Percentiles rank a stretch among this genome's conserved stretches.
Evolutionary conservation across 2,329 filamentous ascomycete genomes (phyloP).

Genomic region (Beauveria varroae): DNA sequence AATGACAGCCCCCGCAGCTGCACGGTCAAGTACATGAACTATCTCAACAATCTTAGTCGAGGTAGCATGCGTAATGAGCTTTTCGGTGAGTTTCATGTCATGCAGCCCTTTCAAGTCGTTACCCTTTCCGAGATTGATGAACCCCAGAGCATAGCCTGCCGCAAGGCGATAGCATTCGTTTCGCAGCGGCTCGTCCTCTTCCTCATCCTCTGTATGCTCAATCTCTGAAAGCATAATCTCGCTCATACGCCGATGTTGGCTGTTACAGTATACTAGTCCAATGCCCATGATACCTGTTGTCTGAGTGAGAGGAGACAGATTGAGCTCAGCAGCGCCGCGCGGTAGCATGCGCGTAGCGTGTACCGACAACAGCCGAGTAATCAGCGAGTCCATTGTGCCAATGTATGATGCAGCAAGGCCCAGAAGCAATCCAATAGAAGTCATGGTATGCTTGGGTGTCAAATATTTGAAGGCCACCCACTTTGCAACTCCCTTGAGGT

Average conservation of each 20-base stretch:
- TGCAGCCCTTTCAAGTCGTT: slow-evolving; percentile 80
- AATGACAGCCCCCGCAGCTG: slow-evolving; percentile 86
- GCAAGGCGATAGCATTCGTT: slow-evolving; percentile 96
- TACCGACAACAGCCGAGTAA: slow-evolving; percentile 87
- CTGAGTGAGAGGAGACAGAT: slow-evolving; percentile 85
- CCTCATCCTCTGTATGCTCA: slow-evolving; percentile 70
- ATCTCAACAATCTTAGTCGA: slow-evolving; percentile 85
- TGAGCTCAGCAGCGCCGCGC: slow-evolving; percentile 84
- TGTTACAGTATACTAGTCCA: slow-evolving; percentile 86
- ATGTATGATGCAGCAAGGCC: slow-evolving; percentile 90
- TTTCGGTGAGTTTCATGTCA: slow-evolving; percentile 88
- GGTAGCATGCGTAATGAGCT: slow-evolving; percentile 77
- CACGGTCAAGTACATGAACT: slow-evolving; percentile 87
- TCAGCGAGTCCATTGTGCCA: slow-evolving; percentile 94
- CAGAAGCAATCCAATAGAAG: slow-evolving; percentile 87
- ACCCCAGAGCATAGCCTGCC: slow-evolving; percentile 84
- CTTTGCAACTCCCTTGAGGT: slow-evolving; percentile 88
- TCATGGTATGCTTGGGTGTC: slow-evolving; percentile 99
- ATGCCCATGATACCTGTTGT: slow-evolving; percentile 97
- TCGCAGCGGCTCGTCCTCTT: slow-evolving; percentile 77
- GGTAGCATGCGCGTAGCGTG: slow-evolving; percentile 95
- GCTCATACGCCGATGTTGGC: slow-evolving; percentile 95
- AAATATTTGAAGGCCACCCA: slow-evolving; percentile 99
- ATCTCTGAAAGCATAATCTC: slow-evolving; percentile 98
- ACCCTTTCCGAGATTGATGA: slow-evolving; percentile 91